Conservation (phyloP, 2,329 filamentous ascomycete species). For the Sporothrix phasma region DNA sequence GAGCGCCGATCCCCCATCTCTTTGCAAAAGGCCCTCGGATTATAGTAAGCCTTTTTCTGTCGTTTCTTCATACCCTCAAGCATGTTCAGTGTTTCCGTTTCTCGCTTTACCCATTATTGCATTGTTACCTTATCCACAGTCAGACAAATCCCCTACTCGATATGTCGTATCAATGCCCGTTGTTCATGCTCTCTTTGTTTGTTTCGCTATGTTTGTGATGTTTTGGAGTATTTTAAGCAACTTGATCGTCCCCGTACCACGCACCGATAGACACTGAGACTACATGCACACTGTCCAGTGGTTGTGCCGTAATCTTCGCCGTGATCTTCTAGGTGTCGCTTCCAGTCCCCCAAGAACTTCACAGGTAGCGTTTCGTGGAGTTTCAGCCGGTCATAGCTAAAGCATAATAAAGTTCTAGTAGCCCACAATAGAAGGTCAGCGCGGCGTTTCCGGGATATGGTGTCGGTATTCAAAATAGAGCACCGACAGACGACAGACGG, state of each 20-base stretch:
- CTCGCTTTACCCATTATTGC: not conserved
- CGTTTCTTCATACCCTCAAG: not conserved
- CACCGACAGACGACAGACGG: not conserved
- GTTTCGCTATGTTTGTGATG: too few relatives aligned
- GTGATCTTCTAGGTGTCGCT: constrained; percentile 4
- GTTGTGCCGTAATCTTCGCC: too few relatives aligned
- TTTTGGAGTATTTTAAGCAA: constrained; percentile 3
- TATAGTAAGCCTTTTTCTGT: not conserved
- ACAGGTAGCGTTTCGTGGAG: constrained; percentile 7
- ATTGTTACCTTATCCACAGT: not conserved
- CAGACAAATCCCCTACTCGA: not conserved
- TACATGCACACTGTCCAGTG: too few relatives aligned
- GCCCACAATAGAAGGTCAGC: not conserved
- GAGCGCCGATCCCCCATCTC: not conserved
- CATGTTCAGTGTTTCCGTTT: not conserved
- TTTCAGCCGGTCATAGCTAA: constrained; percentile 8
- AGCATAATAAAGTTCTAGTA: not conserved
- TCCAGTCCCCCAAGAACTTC: not conserved
- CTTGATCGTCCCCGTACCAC: not conserved
- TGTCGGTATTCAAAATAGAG: not conserved
- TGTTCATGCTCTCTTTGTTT: not conserved
- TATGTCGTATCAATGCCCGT: too few relatives aligned
- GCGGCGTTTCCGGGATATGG: not conserved
- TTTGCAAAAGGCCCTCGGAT: not conserved
- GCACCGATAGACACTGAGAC: not conserved